These are phyloP conservation scores for Rhizopogon rudus DNA, from an alignment of 768 basidiomycete species.

Conservation along the genomic window DNA sequence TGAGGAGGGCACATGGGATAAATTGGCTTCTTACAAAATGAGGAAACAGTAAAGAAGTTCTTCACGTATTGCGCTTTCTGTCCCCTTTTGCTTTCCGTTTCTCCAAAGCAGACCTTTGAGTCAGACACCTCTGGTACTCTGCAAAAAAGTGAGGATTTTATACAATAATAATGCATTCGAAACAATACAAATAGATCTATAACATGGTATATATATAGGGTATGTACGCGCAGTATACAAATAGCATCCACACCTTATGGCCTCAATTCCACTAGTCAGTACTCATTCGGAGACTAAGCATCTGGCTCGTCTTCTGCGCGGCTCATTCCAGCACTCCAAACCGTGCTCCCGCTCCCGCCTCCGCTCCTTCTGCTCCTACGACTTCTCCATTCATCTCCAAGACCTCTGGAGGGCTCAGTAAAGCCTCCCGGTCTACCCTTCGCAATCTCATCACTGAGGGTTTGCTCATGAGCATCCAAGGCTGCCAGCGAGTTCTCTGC, in stretches of 20 bases:
- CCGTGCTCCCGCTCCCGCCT: slow-evolving; percentile 71
- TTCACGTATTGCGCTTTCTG: too few species aligned
- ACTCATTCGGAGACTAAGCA: slow-evolving; percentile 11
- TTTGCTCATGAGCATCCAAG: slow-evolving; percentile 76
- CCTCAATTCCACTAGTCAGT: not conserved
- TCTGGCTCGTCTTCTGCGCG: slow-evolving; percentile 47
- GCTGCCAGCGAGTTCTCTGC: slow-evolving; percentile 71
- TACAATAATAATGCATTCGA: not conserved
- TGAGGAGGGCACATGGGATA: not conserved
- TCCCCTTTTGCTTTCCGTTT: too few species aligned
- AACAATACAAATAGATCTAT: not conserved
- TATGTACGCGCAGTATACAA: slow-evolving; percentile 16
- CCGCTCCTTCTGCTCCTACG: slow-evolving; percentile 43
- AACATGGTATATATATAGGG: not conserved
- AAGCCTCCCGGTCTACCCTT: slow-evolving; percentile 71
- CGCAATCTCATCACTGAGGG: slow-evolving; percentile 67
- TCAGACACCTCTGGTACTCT: too few species aligned
- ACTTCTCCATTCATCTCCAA: slow-evolving; percentile 51
- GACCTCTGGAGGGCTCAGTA: slow-evolving; percentile 56
- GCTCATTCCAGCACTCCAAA: slow-evolving; percentile 85
- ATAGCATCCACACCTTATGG: slow-evolving; percentile 11
- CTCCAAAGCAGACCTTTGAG: not conserved
- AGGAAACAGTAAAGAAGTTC: not conserved
- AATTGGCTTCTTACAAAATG: not conserved
- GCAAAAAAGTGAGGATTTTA: too few species aligned